Evolutionary conservation across 2,329 filamentous ascomycete species (phyloP).

Genomic region (Cladophialophora psammophila): DNA sequence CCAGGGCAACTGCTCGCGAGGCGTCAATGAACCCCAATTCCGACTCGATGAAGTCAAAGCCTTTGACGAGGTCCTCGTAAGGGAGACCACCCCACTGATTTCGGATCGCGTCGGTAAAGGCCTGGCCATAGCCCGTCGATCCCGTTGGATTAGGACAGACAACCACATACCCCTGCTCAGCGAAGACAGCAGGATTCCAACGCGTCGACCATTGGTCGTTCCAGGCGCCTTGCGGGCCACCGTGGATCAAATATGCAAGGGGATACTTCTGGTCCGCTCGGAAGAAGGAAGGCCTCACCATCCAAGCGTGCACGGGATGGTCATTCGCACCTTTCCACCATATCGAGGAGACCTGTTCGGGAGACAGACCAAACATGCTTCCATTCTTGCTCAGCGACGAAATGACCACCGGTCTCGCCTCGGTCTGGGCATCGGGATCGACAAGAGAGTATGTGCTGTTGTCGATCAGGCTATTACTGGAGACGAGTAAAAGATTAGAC

Average conservation of each 20-base stretch:
- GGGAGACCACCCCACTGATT: conserved; percentile 62
- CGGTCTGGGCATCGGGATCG: conserved; percentile 43
- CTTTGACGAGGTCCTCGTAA: conserved; percentile 63
- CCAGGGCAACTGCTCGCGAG: conserved; percentile 60
- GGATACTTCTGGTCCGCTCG: conserved; percentile 58
- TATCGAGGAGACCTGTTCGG: conserved; percentile 53
- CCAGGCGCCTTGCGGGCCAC: conserved; percentile 61
- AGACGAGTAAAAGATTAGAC: conserved; percentile 50
- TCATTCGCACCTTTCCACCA: conserved; percentile 57
- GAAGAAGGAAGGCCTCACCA: conserved; percentile 58
- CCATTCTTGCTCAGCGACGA: conserved; percentile 50
- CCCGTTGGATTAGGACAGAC: conserved; percentile 67
- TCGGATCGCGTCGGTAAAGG: conserved; percentile 60
- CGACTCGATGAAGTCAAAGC: conserved; percentile 60
- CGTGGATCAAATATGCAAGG: conserved; percentile 62
- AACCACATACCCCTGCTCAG: conserved; percentile 67
- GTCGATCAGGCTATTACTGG: conserved; percentile 54
- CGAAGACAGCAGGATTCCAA: conserved; percentile 64
- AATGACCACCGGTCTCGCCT: conserved; percentile 44
- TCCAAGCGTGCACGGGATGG: conserved; percentile 54
- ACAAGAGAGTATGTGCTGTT: conserved; percentile 54
- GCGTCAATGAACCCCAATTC: conserved; percentile 63
- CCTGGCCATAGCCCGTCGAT: conserved; percentile 64
- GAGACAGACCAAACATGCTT: conserved; percentile 51
- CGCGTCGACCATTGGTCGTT: conserved; percentile 62